Base-by-base conservation (phyloP, 2,329 filamentous ascomycete genomes). In the Paradendryphiella salina region DNA sequence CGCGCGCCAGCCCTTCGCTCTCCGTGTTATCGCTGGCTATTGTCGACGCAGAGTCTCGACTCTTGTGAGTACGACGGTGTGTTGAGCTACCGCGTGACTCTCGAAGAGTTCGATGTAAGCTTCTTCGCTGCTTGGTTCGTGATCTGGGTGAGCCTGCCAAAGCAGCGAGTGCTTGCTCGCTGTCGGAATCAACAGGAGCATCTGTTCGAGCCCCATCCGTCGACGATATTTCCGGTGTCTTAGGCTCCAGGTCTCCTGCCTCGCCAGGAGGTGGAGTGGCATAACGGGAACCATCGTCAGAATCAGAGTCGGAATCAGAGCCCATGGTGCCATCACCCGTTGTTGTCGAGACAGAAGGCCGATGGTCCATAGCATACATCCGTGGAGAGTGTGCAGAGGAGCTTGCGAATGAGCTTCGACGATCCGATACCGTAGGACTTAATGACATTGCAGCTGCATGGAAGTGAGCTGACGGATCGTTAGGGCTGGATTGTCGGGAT, bases 31-130 rank as follows among this genome's bases (percentile, higher is more conserved):
- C 69, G 40, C 79, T 75, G 13, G 79, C 78, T 39, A 79, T 73
- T 33, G 82, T 87, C 2, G 84, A 84, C 3, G 80, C 76, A 3
- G 86, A 87, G 41, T 95, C 90, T 66, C 86, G 89, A 42, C 87
- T 86, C 70, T 87, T 92, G 60, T 85, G 86, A 69, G 88, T 86
- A 26, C 89, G 85, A 62, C 89, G 86, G 63, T 81, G 74, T 10
- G 83, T 64, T 80, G 82, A 74, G 80, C 85, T 52, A 78, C 87
- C 63, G 79, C 88, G 76, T 11, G 87, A 82, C 64, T 97, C 93
- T 57, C 94, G 85, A 50, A 97, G 81, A 10, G 92, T 96, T 50
- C 91, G 88, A 64, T 96, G 93, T 11, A 97, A 77, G 70, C 91
- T 96, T 55, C 91, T 86, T 18, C 93, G 86, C 42, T 92, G 85